Percentiles rank a stretch among this genome's conserved stretches.
These are phyloP conservation scores for Mrakia hoshinonis DNA, from an alignment of 768 basidiomycete genomes.

Conservation along the genomic window DNA sequence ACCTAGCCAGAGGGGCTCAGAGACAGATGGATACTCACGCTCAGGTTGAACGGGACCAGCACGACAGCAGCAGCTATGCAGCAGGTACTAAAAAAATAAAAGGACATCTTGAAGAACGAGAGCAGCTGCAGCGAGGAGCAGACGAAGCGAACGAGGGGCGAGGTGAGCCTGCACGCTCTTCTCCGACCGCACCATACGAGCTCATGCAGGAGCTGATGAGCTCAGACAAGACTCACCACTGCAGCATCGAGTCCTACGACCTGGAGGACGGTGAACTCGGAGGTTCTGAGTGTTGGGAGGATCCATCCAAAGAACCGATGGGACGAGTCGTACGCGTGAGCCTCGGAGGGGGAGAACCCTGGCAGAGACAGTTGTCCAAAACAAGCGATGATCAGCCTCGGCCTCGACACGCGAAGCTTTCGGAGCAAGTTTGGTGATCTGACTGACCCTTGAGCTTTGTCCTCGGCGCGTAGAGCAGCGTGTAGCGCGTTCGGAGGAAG, in stretches of 20 bases:
- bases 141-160: background rate
- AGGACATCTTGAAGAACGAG: constrained; percentile 91
- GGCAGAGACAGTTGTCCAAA: background rate
- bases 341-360: constrained; percentile 92
- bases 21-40: background rate
- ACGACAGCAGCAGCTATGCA: constrained; percentile 70
- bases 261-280: constrained; percentile 86
- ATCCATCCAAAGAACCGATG: constrained; percentile 83
- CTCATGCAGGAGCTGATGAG: background rate
- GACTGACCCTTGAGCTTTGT: constrained; percentile 81
- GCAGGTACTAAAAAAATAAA: constrained; percentile 79
- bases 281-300: constrained; percentile 76
- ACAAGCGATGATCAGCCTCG: background rate
- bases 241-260: constrained; percentile 96
- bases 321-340: constrained; percentile 63
- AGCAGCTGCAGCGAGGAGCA: constrained; percentile 48
- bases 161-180: background rate
- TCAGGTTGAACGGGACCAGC: constrained; percentile 93
- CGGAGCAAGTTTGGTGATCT: constrained; percentile 34
- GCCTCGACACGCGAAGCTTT: constrained; percentile 31
- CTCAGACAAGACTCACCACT: constrained; percentile 55
- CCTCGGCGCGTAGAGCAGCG: constrained; percentile 79
- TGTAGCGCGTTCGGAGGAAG: constrained; percentile 77
- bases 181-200: background rate
- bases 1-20: background rate